These are phyloP conservation scores for Diutina ranongensis DNA, from an alignment of 1,139 yeast genomes.

Conservation along the genomic window DNA sequence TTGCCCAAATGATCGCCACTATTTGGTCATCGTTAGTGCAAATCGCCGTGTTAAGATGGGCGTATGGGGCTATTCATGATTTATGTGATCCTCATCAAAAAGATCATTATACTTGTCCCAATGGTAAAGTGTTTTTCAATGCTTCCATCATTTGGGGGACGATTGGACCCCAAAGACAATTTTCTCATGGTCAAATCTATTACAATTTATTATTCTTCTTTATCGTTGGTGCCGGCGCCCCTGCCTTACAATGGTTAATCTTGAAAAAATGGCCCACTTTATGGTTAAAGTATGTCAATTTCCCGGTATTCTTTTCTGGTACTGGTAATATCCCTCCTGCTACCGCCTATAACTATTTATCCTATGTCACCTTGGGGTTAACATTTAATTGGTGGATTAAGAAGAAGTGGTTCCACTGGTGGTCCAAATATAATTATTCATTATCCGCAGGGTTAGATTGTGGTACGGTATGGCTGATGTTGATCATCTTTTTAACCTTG, in stretches of 20 bases:
- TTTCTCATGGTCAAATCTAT: conserved; percentile 24
- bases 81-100: conserved; percentile 36
- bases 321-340: conserved; percentile 39
- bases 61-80: conserved; percentile 26
- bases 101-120: conserved; percentile 29
- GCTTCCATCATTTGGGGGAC: conserved; percentile 60
- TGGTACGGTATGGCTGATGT: conserved; percentile 37
- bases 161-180: conserved; percentile 44
- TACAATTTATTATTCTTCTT: conserved; percentile 30
- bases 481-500: conserved; percentile 14
- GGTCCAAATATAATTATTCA: conserved; percentile 13
- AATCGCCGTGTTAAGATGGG: conserved; percentile 34
- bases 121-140: conserved; percentile 35
- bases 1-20: conserved; percentile 35
- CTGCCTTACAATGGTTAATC: conserved; percentile 33
- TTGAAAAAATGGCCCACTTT: conserved; percentile 38
- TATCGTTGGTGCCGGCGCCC: conserved; percentile 23
- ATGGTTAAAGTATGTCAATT: conserved; percentile 31
- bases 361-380: conserved; percentile 30
- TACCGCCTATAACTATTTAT: conserved; percentile 31
- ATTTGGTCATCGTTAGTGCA: conserved; percentile 35
- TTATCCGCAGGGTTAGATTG: conserved; percentile 13
- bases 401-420: conserved; percentile 41
- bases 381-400: conserved; percentile 38
- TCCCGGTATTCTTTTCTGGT: conserved; percentile 39